Evolutionary conservation across 1,284 basidiomycete genomes (phyloP).

Genomic region (Ustilago esculenta): DNA sequence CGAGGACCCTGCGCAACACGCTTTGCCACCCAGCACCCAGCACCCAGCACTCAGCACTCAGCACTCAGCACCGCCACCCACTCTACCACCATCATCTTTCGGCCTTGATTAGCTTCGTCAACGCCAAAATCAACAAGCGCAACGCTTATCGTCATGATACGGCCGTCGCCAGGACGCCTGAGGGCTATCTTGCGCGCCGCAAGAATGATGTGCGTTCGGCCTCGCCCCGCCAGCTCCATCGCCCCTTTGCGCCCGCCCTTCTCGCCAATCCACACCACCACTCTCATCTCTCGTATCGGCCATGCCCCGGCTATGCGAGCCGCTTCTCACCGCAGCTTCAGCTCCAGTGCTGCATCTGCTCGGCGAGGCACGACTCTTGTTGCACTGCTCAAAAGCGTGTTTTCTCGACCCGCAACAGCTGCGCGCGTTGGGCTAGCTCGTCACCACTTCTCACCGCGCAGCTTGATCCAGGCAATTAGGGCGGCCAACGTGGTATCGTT

Average conservation of each 20-base stretch:
- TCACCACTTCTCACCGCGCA: neutral
- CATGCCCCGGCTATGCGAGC: neutral
- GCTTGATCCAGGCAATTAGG: neutral
- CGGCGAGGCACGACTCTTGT: neutral
- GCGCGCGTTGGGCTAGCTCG: neutral
- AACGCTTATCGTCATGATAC: conserved; percentile 7
- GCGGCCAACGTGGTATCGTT: neutral
- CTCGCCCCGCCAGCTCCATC: conserved; percentile 3
- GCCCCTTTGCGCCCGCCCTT: neutral
- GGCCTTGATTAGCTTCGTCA: neutral
- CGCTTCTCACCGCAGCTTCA: conserved; percentile 4
- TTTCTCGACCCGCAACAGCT: neutral
- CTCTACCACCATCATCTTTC: conserved; percentile 1
- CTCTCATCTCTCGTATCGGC: neutral
- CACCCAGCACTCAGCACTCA: neutral
- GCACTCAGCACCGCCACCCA: neutral
- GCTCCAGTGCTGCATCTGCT: neutral
- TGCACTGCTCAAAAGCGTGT: neutral
- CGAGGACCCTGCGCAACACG: too few relatives aligned
- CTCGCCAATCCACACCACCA: neutral
- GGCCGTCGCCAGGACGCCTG: conserved; percentile 20
- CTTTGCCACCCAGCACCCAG: too few relatives aligned
- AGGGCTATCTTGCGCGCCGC: conserved; percentile 8
- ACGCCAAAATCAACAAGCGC: neutral
- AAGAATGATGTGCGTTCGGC: conserved; percentile 1